phyloP scores from a whole-genome alignment of 257 asterid genomes.

The Nicotiana paniculata region DNA sequence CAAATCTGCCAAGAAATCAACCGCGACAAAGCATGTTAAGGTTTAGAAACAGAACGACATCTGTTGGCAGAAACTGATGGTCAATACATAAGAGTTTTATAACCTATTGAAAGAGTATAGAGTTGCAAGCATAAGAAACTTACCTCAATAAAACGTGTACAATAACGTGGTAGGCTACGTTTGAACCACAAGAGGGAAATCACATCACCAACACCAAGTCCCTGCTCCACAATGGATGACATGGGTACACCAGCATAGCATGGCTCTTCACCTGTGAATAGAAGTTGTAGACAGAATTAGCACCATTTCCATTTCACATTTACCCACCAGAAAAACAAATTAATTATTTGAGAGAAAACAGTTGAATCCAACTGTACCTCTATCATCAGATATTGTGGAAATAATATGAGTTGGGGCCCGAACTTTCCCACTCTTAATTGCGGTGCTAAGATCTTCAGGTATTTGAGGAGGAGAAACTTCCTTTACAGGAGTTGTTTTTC shows the following conservation, averaged over 20 bases:
- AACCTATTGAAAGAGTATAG: conserved; percentile 1
- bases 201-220: conserved; percentile 97
- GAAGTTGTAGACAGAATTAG: conserved; percentile 11
- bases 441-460: conserved; percentile 89
- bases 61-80: neutral
- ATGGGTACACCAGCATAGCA: conserved; percentile 90
- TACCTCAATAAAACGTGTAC: conserved; percentile 96
- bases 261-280: conserved; percentile 91
- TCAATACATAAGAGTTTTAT: neutral
- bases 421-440: conserved; percentile 96
- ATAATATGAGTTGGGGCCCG: conserved; percentile 98
- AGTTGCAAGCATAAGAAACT: conserved; percentile 11
- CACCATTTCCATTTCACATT: neutral
- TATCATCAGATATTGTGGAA: conserved; percentile 96
- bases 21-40: conserved; percentile 11
- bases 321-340: neutral
- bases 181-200: conserved; percentile 96
- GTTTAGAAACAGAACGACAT: conserved; percentile 6
- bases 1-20: conserved; percentile 55
- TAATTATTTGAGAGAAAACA: neutral
- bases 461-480: conserved; percentile 92
- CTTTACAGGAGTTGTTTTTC: conserved; percentile 69
- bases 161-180: conserved; percentile 95
- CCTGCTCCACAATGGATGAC: conserved; percentile 97
- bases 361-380: conserved; percentile 45